phyloP scores from a whole-genome alignment of 148 eudicot genomes.

The Chenopodium berlandieri region DNA sequence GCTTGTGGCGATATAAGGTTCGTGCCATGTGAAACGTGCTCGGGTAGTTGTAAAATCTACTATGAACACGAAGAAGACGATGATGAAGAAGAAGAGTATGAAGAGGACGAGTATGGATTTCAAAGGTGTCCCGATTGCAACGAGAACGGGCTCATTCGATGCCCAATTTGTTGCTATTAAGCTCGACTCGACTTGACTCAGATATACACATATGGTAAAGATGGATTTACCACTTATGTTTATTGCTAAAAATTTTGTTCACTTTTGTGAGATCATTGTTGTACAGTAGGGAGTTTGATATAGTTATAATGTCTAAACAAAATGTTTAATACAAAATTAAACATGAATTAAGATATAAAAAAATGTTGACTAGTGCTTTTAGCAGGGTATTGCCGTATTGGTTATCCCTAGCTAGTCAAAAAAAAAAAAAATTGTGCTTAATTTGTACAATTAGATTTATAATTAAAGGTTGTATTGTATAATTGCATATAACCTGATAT shows the following conservation, averaged over 20 bases:
- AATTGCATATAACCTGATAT: no score
- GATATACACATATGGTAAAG: neutral
- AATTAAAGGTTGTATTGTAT: no score
- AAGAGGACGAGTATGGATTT: constrained; percentile 62
- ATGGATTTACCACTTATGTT: constrained; percentile 16
- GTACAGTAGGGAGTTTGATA: constrained; percentile 37
- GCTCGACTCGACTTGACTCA: neutral
- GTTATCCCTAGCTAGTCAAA: constrained; percentile 21
- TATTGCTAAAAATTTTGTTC: neutral
- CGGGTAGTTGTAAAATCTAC: constrained; percentile 87
- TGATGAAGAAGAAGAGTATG: constrained; percentile 35
- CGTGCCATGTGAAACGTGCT: constrained; percentile 87
- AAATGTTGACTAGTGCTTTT: constrained; percentile 24
- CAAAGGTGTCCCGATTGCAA: constrained; percentile 92
- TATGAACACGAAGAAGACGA: constrained; percentile 47
- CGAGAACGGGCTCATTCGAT: constrained; percentile 87
- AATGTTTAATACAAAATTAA: neutral
- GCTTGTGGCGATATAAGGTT: constrained; percentile 91
- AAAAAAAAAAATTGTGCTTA: no score
- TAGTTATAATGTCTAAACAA: neutral
- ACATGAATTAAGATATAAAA: neutral
- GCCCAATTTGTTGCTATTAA: constrained; percentile 80
- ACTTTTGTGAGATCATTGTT: constrained; percentile 25
- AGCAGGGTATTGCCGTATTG: constrained; percentile 19
- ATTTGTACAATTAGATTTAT: no score